A percentile compares a stretch with the other conserved stretches of the same genome.
These are phyloP conservation scores for Saussurea involucrata DNA, from an alignment of 129 eudicot genomes.

Conservation along the genomic window DNA sequence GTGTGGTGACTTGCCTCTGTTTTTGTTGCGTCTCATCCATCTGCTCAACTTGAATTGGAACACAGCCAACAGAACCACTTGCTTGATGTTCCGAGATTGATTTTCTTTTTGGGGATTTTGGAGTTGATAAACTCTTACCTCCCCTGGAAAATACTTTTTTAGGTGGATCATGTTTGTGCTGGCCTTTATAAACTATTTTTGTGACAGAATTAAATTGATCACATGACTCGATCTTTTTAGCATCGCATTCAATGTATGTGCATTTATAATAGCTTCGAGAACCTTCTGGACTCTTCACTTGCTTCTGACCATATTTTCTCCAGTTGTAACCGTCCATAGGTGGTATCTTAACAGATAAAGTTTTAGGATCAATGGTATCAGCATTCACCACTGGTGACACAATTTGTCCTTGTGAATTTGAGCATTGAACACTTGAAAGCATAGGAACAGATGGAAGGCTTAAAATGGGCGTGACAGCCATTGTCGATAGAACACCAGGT, in stretches of 20 bases:
- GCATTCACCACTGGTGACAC: conserved; percentile 7
- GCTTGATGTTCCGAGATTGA: conserved; percentile 20
- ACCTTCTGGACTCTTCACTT: conserved; percentile 75
- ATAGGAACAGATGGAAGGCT: conserved; percentile 10
- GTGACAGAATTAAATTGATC: conserved; percentile 42
- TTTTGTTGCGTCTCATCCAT: conserved; percentile 35
- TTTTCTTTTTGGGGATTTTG: conserved; percentile 25
- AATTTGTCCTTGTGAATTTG: conserved; percentile 26
- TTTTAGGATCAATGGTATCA: conserved; percentile 8
- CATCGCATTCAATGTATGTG: conserved; percentile 58
- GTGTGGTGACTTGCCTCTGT: conserved; percentile 35
- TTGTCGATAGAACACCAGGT: conserved; percentile 25
- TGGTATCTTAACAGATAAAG: conserved; percentile 35
- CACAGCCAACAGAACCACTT: conserved; percentile 35
- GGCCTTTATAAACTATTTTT: conserved; percentile 59
- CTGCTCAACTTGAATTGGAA: conserved; percentile 28
- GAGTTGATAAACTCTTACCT: conserved; percentile 33
- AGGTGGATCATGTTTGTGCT: conserved; percentile 87
- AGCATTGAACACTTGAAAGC: conserved; percentile 10
- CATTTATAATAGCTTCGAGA: conserved; percentile 80
- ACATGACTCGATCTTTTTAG: conserved; percentile 72
- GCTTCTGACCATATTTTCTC: conserved; percentile 89
- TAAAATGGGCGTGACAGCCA: conserved; percentile 20
- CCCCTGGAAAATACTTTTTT: conserved; percentile 33
- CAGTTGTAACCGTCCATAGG: conserved; percentile 67